Conservation (phyloP, 768 basidiomycete genomes). For the Lactarius akahatsu region DNA sequence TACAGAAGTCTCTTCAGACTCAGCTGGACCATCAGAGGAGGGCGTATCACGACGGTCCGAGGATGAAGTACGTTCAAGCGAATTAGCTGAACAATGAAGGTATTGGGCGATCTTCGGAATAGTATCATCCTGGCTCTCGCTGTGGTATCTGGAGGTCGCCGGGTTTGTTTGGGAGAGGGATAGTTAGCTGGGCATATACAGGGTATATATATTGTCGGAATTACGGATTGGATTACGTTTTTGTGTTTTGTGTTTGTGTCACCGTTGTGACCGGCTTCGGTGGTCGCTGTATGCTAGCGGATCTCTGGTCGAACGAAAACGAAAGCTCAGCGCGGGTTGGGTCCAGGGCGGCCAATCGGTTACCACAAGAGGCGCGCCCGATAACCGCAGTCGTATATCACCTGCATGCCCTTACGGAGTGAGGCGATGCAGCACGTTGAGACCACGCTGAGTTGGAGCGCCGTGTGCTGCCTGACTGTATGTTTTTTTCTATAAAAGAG, state of each 20-base stretch:
- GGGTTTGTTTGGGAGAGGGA: conserved; percentile 23
- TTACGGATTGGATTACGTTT: conserved; percentile 8
- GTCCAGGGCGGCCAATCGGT: conserved; percentile 3
- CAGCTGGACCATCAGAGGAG: not conserved
- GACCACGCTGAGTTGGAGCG: conserved; percentile 24
- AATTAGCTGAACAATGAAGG: conserved; percentile 23
- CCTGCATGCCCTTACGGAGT: not conserved
- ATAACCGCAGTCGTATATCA: not conserved
- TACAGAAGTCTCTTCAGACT: not conserved
- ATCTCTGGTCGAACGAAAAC: conserved; percentile 18
- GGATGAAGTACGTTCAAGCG: not conserved
- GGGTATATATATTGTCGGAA: conserved; percentile 18
- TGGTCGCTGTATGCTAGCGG: conserved; percentile 23
- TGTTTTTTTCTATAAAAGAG: not conserved
- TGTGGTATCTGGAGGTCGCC: conserved; percentile 31
- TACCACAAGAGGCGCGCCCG: conserved; percentile 6
- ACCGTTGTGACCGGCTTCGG: not conserved
- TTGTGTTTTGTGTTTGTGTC: conserved; percentile 7
- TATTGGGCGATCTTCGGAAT: conserved; percentile 29
- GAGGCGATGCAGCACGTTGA: conserved; percentile 25
- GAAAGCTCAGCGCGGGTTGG: conserved; percentile 25
- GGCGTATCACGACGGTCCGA: conserved; percentile 10
- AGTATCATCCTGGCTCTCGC: conserved; percentile 18
- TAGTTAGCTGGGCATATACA: conserved; percentile 4
- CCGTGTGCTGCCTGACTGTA: not conserved